Evolutionary conservation across 495 filamentous ascomycete genomes (phyloP), one percentile per base, ranked within the genome.

Genomic region (Penicillium lagena): DNA sequence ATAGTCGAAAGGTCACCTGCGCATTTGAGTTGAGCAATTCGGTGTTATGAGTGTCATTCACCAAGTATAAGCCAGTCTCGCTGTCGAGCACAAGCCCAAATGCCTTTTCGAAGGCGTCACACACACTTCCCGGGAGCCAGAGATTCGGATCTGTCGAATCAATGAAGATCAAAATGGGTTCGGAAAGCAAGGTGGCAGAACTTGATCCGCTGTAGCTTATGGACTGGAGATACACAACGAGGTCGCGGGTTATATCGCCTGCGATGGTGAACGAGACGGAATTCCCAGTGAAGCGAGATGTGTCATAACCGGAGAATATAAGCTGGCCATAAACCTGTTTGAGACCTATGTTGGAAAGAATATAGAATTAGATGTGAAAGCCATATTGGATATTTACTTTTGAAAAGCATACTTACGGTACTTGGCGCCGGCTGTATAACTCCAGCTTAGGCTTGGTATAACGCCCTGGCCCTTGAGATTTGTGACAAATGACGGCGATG

Each of bases 141-240:
- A 87, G 68, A 45, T 77, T 80, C 1, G 84, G 79, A 1, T 83
- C 82, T 4, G 81, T 79, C 12, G 79, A 80, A 51, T 88, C 84
- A 46, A 88, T 81, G 40, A 76, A 60, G 27, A 77, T 49, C 1
- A 43, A 39, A 13, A 60, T 46, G 7, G 63, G 56, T 3, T 58
- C 51, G 1, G 78, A 71, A 1, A 55, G 35, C 40, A 55, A 46
- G 8, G 65, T 66, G 13, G 80, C 64, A 1, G 72, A 68, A n/a
- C n/a, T 48, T 37, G 52, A 55, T 47, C 52, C 52, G 35, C 48
- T 51, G 17, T 55, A 55, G 39, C 48, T 55, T 29, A 85, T 74
- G 7, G 77, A 65, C 34, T 72, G 74, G 14, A 85, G 55, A 14
- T 72, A 64, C 12, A 82, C 68, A 30, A 74, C 69, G 6, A 78